Base-by-base conservation (phyloP, 2,329 filamentous ascomycete genomes). In the Ascochyta fabae region DNA sequence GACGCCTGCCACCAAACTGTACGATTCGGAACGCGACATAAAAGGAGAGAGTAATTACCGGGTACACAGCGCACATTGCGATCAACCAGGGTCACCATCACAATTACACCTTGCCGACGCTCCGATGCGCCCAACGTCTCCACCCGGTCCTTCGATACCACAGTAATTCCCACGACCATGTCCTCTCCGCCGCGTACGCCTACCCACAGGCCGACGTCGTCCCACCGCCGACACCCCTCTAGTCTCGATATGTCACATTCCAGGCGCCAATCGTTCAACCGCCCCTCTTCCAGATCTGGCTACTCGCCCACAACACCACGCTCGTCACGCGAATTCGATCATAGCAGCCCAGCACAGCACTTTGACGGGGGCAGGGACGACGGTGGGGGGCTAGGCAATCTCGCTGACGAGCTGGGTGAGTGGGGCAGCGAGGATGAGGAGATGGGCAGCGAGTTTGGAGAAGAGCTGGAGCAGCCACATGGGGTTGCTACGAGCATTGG, bases 341-440 rank as follows among this genome's bases (percentile, higher is more conserved):
- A 77, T 49, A 68, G 69, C 50, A 74, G 70, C 40, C 73, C 73
- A 2, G 73, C 68, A 36, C 75, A 77, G 13, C 70, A 72, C 53
- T 72, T 73, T 7, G 75, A 74, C 48, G 73, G 71, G 9, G 71
- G 66, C 26, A 46, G 53, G 15, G 73, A 70, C 46, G 78, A 76
- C 42, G 85, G 85, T 58, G 66, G 64, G 53, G 88, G 88, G 8
- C 79, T 92, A 59, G 91, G 90, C 29, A 93, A 92, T 65, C 75
- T 95, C 44, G 91, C 91, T 1, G 91, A 94, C 74, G 91, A 95
- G 75, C 79, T 95, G 43, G 91, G 88, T 1, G 89, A 90, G 68
- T 57, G 54, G 54, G 48, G 48, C 35, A 87, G 88, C 4, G 86
- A 89, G 73, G 86, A 85, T 36, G 86, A 87, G 35, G 81, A 79